Base-by-base conservation (phyloP, 164 flowering plant species). In the Santalum album region DNA sequence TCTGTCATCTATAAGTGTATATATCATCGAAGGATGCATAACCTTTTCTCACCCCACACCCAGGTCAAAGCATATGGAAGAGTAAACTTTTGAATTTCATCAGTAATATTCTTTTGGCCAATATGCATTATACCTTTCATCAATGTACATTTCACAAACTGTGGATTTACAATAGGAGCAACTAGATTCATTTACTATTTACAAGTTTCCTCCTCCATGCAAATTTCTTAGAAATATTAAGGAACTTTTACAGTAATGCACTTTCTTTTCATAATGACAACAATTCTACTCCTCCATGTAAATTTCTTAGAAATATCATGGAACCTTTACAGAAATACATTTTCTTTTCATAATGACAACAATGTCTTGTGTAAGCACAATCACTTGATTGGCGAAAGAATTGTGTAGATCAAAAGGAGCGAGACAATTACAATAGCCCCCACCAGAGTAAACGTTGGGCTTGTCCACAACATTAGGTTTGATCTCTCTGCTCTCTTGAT, bases 401-500 rank as follows among this genome's bases (percentile, higher is more conserved):
- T 73, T 38, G 95, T 84, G 69, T 91, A 86, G 27, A 88, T 35
- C 63, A 91, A 63, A 60, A 88, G 87, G 52, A 86, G 69, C 17
- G 86, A 56, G 53, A 88, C 83, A 26, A 88, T 69, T 16, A 88
- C 62, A 60, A 84, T 83, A 27, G 98, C 98, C 16, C 73, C 82
- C 14, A 27, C 78, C 2, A 88, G 76, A 55, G 90, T 88, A 69
- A 91, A 91, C 56, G 44, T 58, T 32, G 94, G 92, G 64, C 98
- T 86, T 14, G 95, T 91, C 98, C 98, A 91, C 49, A 80, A 34
- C 78, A 57, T 73, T 55, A 91, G 89, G 65, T 84, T 88, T 42
- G 87, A 74, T 36, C 81, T 81, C 78, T 91, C 96, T 32, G 86
- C 70, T 72, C 94, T 82, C 72, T 86, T 92, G 58, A 92, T 92